Evolutionary conservation across 2,329 filamentous ascomycete genomes (phyloP).

Genomic region (Pseudogymnoascus sp.): DNA sequence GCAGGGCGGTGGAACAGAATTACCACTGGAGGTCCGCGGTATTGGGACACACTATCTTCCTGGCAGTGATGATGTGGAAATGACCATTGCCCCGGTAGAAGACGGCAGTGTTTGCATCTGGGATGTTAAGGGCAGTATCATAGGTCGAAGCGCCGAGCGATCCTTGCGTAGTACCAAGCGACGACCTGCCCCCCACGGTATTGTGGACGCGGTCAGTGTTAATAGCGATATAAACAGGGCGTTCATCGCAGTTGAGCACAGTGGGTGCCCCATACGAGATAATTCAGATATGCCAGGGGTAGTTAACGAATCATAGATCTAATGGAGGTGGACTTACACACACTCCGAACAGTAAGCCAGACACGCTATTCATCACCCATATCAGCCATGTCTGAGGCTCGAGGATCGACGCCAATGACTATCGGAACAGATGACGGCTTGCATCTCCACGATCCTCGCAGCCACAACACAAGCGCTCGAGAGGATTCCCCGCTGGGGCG

Average conservation of each 20-base stretch:
- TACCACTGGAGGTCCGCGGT: constrained; percentile 60
- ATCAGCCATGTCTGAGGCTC: constrained; percentile 66
- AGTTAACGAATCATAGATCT: constrained; percentile 40
- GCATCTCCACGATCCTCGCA: constrained; percentile 72
- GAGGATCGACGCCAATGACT: constrained; percentile 62
- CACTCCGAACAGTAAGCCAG: constrained; percentile 59
- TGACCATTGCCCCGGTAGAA: constrained; percentile 70
- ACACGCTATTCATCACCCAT: constrained; percentile 74
- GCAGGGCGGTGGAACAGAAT: constrained; percentile 33
- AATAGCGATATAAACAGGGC: constrained; percentile 59
- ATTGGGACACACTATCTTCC: constrained; percentile 57
- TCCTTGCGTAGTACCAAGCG: constrained; percentile 54
- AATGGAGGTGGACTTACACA: constrained; percentile 73
- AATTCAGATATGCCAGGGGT: background rate
- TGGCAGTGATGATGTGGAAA: constrained; percentile 42
- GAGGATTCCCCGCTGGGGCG: constrained; percentile 21
- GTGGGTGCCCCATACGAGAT: constrained; percentile 32
- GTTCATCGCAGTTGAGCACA: constrained; percentile 71
- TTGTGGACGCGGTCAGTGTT: constrained; percentile 76
- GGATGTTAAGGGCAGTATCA: constrained; percentile 63
- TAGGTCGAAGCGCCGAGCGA: constrained; percentile 57
- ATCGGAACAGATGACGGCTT: constrained; percentile 76
- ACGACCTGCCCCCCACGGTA: constrained; percentile 46
- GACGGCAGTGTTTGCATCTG: constrained; percentile 84
- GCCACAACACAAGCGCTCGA: constrained; percentile 17